phyloP scores from a whole-genome alignment of 176 grass and related monocot genomes.

The Oryza glumipatula region DNA sequence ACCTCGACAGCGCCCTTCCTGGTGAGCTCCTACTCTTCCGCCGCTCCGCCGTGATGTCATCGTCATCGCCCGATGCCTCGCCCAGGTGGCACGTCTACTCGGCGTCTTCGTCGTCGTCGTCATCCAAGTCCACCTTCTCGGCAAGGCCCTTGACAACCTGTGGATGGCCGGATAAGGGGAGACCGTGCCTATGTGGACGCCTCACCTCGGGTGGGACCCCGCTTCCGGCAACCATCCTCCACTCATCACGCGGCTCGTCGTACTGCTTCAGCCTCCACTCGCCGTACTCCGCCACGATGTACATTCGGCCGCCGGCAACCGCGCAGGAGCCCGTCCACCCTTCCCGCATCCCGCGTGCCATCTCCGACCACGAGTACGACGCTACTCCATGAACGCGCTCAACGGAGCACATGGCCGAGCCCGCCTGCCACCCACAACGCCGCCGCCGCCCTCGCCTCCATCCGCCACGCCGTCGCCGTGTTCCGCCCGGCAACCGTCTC shows the following conservation, averaged over 20 bases:
- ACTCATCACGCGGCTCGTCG: constrained; percentile 56
- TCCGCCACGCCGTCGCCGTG: constrained; percentile 1
- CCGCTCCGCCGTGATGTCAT: constrained; percentile 15
- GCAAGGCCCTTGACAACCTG: constrained; percentile 82
- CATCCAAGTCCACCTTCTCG: background rate
- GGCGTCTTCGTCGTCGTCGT: background rate
- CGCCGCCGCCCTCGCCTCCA: background rate
- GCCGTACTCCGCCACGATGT: constrained; percentile 90
- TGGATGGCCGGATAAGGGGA: background rate
- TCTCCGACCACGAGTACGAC: constrained; percentile 72
- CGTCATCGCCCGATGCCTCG: background rate
- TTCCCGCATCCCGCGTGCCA: constrained; percentile 84
- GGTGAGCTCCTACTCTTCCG: constrained; percentile 19
- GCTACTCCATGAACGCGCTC: constrained; percentile 58
- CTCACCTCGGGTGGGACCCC: constrained; percentile 69
- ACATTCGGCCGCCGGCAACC: constrained; percentile 59
- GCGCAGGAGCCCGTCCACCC: constrained; percentile 93
- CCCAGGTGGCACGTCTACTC: constrained; percentile 50
- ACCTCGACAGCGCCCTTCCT: constrained; percentile 37
- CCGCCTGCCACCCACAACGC: background rate
- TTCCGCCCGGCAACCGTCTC: constrained; percentile 41
- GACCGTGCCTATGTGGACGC: constrained; percentile 63
- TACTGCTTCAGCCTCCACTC: constrained; percentile 86
- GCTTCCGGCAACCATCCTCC: constrained; percentile 51
- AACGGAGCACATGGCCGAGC: background rate